Base-by-base conservation (phyloP, 2,329 filamentous ascomycete species). In the Penicillium sp. region DNA sequence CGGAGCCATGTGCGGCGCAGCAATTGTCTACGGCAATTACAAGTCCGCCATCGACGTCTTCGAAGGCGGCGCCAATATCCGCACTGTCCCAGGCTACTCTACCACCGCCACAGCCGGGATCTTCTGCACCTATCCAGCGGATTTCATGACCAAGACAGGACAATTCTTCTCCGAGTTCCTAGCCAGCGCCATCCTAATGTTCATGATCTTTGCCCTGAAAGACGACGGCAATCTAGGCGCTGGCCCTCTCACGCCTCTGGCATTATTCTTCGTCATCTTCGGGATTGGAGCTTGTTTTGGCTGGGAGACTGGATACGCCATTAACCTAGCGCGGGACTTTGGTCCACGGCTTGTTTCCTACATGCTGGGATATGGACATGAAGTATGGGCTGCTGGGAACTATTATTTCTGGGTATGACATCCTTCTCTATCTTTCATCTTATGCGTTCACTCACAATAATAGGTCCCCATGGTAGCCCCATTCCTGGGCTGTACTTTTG, bases 271-370 rank as follows among this genome's bases (percentile, higher is more conserved):
- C 67, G 71, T 87, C 39, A 81, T 88, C 51, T 87, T 87, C 60
- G 85, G 84, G 6, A 80, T 88, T 18, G 84, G 84, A 14, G 81
- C 82, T 26, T 85, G 82, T 61, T 87, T 86, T 58, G 85, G 85
- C 6, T 87, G 82, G 82, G 79, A 88, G 64, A 89, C 85, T 1
- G 84, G 85, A 29, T 89, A 86, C 66, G 85, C 84, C 13, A 86
- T 87, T 54, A 88, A 88, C 59, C 66, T 86, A 34, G 85, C 84
- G 28, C 76, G 85, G 65, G 85, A 89, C 54, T 85, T 88, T 60
- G 82, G 83, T 0, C 84, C 84, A 8, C 73, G 85, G 9, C 65
- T 87, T 35, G 78, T 85, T 51, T 78, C 79, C 1, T 85, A 81
- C 60, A 78, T 82, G 60, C 57, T 87, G 44, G 85, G 85, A 2